Percentiles rank a stretch among this genome's conserved stretches.
Evolutionary conservation across 139 green algal genomes (phyloP).

Genomic region (Tetraselmis striata): DNA sequence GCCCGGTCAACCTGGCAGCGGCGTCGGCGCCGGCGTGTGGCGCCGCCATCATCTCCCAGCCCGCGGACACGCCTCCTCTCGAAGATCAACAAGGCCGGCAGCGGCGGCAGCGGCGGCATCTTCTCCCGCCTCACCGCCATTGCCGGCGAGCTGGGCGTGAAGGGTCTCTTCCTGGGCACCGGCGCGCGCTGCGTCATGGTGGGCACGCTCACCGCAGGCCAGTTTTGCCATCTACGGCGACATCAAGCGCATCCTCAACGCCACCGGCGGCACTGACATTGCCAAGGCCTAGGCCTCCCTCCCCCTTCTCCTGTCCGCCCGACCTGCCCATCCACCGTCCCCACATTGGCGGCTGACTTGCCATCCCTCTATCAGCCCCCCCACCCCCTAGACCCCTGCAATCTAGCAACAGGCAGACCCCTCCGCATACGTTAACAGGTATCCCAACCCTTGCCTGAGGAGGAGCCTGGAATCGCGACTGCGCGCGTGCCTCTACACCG

Average conservation of each 20-base stretch:
- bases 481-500: no score
- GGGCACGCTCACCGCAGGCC: constrained; percentile 37
- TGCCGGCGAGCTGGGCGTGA: constrained; percentile 27
- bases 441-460: no score
- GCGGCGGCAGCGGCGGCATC: constrained; percentile 13
- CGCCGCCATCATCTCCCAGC: constrained; percentile 45
- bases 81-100: constrained; percentile 45
- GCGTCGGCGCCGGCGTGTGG: constrained; percentile 42
- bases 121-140: constrained; percentile 20
- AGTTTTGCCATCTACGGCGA: constrained; percentile 43
- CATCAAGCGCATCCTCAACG: not conserved
- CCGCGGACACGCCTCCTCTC: constrained; percentile 46
- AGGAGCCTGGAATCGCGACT: no score
- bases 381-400: not conserved
- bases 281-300: not conserved
- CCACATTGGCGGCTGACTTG: not conserved
- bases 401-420: not conserved
- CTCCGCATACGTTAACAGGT: not conserved
- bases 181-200: constrained; percentile 41
- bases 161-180: constrained; percentile 32
- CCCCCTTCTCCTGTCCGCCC: not conserved
- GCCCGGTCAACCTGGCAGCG: constrained; percentile 36
- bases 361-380: not conserved
- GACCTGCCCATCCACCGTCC: not conserved
- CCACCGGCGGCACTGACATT: not conserved